phyloP scores from a whole-genome alignment of 1,139 yeast species.

The Petasospora fabianii region DNA sequence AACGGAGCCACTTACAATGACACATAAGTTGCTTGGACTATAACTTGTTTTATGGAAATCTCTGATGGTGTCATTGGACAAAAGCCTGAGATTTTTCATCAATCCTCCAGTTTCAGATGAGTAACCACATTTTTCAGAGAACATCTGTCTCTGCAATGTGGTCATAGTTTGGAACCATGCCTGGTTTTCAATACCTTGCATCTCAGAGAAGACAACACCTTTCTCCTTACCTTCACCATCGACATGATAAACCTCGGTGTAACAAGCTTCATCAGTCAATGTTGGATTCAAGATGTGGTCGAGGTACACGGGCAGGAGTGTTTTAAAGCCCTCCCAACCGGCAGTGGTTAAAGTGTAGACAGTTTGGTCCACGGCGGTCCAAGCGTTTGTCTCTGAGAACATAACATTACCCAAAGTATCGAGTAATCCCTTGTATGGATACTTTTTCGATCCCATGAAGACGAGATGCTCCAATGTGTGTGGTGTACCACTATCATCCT shows the following conservation, averaged over 20 bases:
- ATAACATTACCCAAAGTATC: slow-evolving; percentile 85
- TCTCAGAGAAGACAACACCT: slow-evolving; percentile 96
- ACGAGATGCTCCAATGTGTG: slow-evolving; percentile 94
- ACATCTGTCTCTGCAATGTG: slow-evolving; percentile 60
- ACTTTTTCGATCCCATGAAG: slow-evolving; percentile 89
- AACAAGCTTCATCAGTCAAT: slow-evolving; percentile 82
- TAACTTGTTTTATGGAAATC: slow-evolving; percentile 70
- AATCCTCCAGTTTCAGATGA: slow-evolving; percentile 95
- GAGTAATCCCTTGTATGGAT: slow-evolving; percentile 87
- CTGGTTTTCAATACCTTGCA: slow-evolving; percentile 89
- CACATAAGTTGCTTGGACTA: slow-evolving; percentile 79
- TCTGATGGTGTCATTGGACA: slow-evolving; percentile 71
- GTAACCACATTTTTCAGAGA: slow-evolving; percentile 65
- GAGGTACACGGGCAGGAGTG: slow-evolving; percentile 80
- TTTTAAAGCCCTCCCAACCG: slow-evolving; percentile 93
- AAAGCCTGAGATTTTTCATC: slow-evolving; percentile 66
- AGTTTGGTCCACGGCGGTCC: slow-evolving; percentile 96
- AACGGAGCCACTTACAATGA: slow-evolving; percentile 82
- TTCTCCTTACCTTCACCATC: slow-evolving; percentile 90
- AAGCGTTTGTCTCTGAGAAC: slow-evolving; percentile 89
- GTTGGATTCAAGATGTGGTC: slow-evolving; percentile 88
- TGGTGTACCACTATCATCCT: slow-evolving; percentile 86
- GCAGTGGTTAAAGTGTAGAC: slow-evolving; percentile 90
- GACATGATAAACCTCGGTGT: slow-evolving; percentile 92
- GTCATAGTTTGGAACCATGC: slow-evolving; percentile 70